phyloP scores from a whole-genome alignment of 345 rosid species.

The Melaleuca alternifolia region DNA sequence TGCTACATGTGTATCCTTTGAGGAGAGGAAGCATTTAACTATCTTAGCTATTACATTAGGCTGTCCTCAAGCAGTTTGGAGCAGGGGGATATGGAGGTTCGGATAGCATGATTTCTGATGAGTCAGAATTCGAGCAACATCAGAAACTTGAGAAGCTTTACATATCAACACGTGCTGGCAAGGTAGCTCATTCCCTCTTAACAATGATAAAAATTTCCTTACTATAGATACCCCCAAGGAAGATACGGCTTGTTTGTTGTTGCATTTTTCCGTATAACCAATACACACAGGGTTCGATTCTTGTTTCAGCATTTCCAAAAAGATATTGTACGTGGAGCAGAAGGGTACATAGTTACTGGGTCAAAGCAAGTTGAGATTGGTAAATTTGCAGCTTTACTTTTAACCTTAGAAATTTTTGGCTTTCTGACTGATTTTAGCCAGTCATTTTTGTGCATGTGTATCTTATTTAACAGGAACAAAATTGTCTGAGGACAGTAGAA shows the following conservation, averaged over 20 bases:
- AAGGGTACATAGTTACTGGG: constrained; percentile 79
- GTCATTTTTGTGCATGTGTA: not conserved
- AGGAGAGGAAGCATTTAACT: not conserved
- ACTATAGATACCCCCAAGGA: not conserved
- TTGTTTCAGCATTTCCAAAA: constrained; percentile 78
- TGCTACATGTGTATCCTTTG: not conserved
- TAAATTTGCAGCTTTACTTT: constrained; percentile 10
- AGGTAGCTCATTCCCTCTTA: constrained; percentile 33
- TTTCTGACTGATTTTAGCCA: not conserved
- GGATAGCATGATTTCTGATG: constrained; percentile 57
- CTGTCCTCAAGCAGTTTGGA: constrained; percentile 89
- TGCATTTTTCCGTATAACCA: not conserved
- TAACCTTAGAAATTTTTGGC: not conserved
- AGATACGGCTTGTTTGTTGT: not conserved
- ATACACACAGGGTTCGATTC: not conserved
- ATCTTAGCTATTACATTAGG: constrained; percentile 21
- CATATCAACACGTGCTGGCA: constrained; percentile 80
- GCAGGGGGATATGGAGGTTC: constrained; percentile 82
- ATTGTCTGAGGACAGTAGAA: constrained; percentile 78
- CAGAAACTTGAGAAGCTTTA: constrained; percentile 89
- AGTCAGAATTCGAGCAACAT: constrained; percentile 66
- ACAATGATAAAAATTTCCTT: not conserved
- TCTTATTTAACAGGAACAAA: constrained; percentile 51
- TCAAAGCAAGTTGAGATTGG: constrained; percentile 94
- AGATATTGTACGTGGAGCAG: constrained; percentile 88